Conservation (phyloP, 768 basidiomycete species). For the Jaapia argillacea region DNA sequence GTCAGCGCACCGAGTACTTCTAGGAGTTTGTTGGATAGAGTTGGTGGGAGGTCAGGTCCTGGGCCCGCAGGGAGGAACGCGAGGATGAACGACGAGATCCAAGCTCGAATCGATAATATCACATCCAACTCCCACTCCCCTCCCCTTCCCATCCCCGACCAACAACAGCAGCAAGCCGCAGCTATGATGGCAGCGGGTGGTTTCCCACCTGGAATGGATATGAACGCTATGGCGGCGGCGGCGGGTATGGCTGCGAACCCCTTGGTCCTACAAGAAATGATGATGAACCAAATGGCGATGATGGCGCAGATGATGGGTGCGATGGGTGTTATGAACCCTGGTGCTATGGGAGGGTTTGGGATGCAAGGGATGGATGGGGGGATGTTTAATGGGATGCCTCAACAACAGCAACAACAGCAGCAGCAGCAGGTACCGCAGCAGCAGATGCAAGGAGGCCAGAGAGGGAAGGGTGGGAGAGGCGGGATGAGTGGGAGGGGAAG, state of each 20-base stretch:
- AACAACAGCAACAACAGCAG: conserved; percentile 29
- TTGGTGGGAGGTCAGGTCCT: conserved; percentile 42
- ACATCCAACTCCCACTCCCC: conserved; percentile 37
- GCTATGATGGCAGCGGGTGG: conserved; percentile 10
- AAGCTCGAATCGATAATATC: conserved; percentile 71
- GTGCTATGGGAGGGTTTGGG: conserved; percentile 49
- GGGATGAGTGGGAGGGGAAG: conserved; percentile 22
- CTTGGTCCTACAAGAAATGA: conserved; percentile 75
- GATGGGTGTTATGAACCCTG: conserved; percentile 67
- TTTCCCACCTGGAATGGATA: conserved; percentile 41
- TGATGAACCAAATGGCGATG: conserved; percentile 87
- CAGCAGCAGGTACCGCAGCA: conserved; percentile 10
- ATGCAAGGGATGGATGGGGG: conserved; percentile 44
- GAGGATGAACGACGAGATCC: conserved; percentile 48
- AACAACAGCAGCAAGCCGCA: too few species aligned
- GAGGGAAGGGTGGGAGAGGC: conserved; percentile 33
- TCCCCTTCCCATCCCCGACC: too few species aligned
- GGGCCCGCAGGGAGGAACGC: conserved; percentile 5
- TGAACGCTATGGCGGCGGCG: conserved; percentile 48
- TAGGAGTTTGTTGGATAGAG: conserved; percentile 71
- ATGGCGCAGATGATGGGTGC: conserved; percentile 89
- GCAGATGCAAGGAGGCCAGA: conserved; percentile 35
- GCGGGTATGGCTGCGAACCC: too few species aligned
- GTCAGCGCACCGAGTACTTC: too few species aligned
- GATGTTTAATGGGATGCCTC: conserved; percentile 31